A percentile compares a stretch with the other conserved stretches of the same genome.
These are phyloP conservation scores for Chlorella sp. DNA, from an alignment of 139 green algal species.

Conservation along the genomic window DNA sequence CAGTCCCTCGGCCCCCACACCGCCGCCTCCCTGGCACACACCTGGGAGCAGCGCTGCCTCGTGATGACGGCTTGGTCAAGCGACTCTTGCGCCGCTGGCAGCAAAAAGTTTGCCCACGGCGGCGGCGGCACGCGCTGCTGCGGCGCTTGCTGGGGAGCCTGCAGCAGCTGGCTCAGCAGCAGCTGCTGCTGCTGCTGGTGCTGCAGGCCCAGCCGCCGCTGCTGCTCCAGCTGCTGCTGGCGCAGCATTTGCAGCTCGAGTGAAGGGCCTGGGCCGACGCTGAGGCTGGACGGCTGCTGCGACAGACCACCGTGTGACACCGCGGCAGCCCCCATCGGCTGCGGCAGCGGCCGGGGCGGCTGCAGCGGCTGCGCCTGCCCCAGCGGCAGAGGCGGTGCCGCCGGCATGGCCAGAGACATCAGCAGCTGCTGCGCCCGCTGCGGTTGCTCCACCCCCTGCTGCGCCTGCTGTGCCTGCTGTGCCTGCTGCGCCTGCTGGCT, in stretches of 20 bases:
- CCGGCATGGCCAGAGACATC: too few species aligned
- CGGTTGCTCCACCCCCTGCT: background rate
- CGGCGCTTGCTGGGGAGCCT: background rate
- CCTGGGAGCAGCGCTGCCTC: background rate
- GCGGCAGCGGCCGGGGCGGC: background rate
- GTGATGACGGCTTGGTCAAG: background rate
- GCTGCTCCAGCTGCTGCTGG: constrained; percentile 1
- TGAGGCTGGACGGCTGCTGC: background rate
- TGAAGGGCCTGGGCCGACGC: background rate
- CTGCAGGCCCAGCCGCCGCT: background rate
- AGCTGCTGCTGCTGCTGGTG: background rate
- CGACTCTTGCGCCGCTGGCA: background rate
- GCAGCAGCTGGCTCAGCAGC: background rate
- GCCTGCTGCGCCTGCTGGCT: background rate
- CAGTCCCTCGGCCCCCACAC: too few species aligned
- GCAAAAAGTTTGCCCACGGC: background rate
- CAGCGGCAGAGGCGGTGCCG: too few species aligned
- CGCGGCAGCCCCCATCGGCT: background rate
- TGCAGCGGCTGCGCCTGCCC: too few species aligned
- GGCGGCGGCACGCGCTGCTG: too few species aligned
- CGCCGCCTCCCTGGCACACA: background rate
- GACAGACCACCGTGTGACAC: background rate
- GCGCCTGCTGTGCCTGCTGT: background rate
- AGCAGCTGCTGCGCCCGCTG: background rate
- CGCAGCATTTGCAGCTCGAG: background rate